Evolutionary conservation across 1,284 basidiomycete genomes (phyloP), one percentile per base, ranked within the genome.

Genomic region (Boletus nobilissimus): DNA sequence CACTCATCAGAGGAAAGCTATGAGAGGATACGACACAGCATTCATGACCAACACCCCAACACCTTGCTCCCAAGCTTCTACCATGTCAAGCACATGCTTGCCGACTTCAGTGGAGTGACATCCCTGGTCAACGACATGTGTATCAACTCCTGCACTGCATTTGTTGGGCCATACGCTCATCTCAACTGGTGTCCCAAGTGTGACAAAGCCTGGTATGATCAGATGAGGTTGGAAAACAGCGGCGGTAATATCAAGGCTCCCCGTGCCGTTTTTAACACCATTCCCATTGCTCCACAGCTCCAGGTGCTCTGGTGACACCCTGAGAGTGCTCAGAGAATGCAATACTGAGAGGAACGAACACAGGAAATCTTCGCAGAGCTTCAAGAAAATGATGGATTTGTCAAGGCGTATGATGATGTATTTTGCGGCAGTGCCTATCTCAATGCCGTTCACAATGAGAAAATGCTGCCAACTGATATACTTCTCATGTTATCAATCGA

Each of bases 231-330:
- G 3, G n/a, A n/a, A n/a, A 57, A 32, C 3, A 9, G n/a, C 19
- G 43, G 43, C 19, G 19, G 19, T 19, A 10, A 10, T 11, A 4
- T 57, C 11, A 60, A 32, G n/a, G 2, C n/a, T 74, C 80, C 16
- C 4, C 10, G 9, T 10, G 80, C 82, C 24, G 75, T 83, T 24
- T 88, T 87, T 74, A 79, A 82, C 36, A 88, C 86, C 0, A 82
- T 88, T 13, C 29, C 29, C 1, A n/a, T 70, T 32, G 51, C 26
- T 18, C 68, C 51, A 7, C 68, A 70, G 11, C 36, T 87, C 84
- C 3, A 88, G 68, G 86, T 86, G 0, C 73, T 86, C 6, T 84
- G 77, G 51, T 76, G 82, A 19, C 75, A 75, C 51, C 74, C 77
- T 0, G 78, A 86, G 16, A 80, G 76, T 19, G 85, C 85, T 4